Conservation (phyloP, 768 basidiomycete genomes). For the Piloderma croceum region DNA sequence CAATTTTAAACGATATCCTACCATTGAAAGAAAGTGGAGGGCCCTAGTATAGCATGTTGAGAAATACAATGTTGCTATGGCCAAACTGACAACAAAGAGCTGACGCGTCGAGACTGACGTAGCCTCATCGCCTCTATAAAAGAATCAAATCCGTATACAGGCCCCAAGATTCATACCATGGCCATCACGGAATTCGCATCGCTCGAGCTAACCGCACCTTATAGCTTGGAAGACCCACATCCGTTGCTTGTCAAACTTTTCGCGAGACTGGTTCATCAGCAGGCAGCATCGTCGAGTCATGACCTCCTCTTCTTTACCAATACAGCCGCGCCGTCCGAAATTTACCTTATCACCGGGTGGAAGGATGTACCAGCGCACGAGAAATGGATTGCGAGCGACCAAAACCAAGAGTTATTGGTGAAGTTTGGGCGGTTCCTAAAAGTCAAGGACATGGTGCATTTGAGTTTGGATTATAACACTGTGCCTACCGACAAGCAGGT, state of each 20-base stretch:
- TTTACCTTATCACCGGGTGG: slow-evolving; percentile 45
- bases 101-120: no score
- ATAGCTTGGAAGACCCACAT: slow-evolving; percentile 25
- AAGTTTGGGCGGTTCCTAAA: neutral
- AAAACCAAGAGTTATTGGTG: slow-evolving; percentile 33
- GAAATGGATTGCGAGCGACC: slow-evolving; percentile 36
- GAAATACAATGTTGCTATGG: no score
- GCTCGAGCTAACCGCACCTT: slow-evolving; percentile 28
- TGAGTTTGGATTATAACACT: no score
- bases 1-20: no score
- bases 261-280: slow-evolving; percentile 24
- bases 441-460: neutral
- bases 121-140: no score
- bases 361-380: slow-evolving; percentile 33
- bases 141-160: no score
- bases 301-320: slow-evolving; percentile 37
- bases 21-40: no score
- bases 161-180: no score
- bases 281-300: slow-evolving; percentile 37
- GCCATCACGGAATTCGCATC: slow-evolving; percentile 40
- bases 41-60: no score
- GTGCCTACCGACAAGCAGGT: no score
- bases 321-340: slow-evolving; percentile 11
- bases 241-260: slow-evolving; percentile 27
- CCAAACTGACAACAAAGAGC: no score